Evolutionary conservation across 2,329 filamentous ascomycete species (phyloP).

Genomic region (Colletotrichum chrysophilum): DNA sequence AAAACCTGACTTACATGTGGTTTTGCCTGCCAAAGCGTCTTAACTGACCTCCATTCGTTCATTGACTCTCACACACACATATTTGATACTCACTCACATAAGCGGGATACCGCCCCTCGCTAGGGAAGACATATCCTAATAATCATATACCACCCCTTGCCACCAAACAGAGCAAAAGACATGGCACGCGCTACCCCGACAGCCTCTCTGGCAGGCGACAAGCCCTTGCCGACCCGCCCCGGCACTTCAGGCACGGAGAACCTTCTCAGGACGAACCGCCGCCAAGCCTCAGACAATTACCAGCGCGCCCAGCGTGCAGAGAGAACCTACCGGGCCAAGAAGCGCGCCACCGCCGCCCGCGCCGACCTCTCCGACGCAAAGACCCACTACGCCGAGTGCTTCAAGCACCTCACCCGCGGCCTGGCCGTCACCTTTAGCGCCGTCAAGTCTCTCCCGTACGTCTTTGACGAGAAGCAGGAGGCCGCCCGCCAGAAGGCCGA

Average conservation of each 20-base stretch:
- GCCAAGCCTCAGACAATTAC: slow-evolving; percentile 40
- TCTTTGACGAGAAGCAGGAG: slow-evolving; percentile 42
- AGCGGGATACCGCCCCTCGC: not conserved
- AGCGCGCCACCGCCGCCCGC: slow-evolving; percentile 44
- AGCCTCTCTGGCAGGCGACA: slow-evolving; percentile 7
- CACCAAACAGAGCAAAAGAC: not conserved
- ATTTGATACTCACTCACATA: not conserved
- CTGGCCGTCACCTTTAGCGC: slow-evolving; percentile 35
- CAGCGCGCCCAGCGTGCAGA: slow-evolving; percentile 44
- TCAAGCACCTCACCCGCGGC: slow-evolving; percentile 40
- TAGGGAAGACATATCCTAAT: not conserved
- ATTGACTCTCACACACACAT: not conserved
- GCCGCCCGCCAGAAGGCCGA: slow-evolving; percentile 31
- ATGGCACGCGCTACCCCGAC: slow-evolving; percentile 21
- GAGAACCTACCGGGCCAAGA: slow-evolving; percentile 43
- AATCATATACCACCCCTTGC: not conserved
- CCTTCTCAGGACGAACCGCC: slow-evolving; percentile 42
- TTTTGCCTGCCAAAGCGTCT: slow-evolving; percentile 12
- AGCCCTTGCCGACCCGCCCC: slow-evolving; percentile 37
- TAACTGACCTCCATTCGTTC: slow-evolving; percentile 8
- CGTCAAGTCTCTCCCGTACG: slow-evolving; percentile 36
- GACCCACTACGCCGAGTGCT: slow-evolving; percentile 41
- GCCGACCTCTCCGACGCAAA: slow-evolving; percentile 41
- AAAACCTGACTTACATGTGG: not conserved
- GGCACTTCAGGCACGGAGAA: slow-evolving; percentile 49